Conservation (phyloP, 495 filamentous ascomycete genomes). For the Xylaria palmicola region DNA sequence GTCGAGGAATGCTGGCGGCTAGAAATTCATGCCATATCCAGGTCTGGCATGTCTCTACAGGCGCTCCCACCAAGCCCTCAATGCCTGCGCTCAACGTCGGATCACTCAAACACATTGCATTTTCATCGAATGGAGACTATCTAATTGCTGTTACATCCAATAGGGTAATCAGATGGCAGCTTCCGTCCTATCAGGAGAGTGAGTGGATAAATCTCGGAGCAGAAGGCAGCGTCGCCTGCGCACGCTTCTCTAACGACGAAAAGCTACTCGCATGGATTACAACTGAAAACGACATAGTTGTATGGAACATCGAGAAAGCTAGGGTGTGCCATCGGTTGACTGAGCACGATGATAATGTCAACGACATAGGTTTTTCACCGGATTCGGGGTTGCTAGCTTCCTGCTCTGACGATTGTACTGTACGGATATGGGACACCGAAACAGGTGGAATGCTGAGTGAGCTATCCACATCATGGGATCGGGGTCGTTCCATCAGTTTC, state of each 20-base stretch:
- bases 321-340: background rate
- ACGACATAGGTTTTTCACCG: background rate
- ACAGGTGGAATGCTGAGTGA: background rate
- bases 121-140: too few species aligned
- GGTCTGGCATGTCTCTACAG: too few species aligned
- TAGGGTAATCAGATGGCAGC: background rate
- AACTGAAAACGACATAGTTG: background rate
- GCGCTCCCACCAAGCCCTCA: too few species aligned
- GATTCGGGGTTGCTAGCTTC: background rate
- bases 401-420: background rate
- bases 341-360: background rate
- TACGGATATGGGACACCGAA: conserved; percentile 7
- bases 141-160: too few species aligned
- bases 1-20: too few species aligned
- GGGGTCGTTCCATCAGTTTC: background rate
- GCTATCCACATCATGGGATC: background rate
- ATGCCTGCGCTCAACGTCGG: too few species aligned
- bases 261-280: background rate
- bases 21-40: too few species aligned
- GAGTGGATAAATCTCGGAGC: background rate
- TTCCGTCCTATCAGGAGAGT: background rate
- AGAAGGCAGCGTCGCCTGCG: background rate
- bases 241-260: background rate
- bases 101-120: too few species aligned
- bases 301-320: background rate